Percentiles rank a stretch among this genome's conserved stretches.
Evolutionary conservation across 163 green algal genomes (phyloP).

Genomic region (Chlorella variabilis): DNA sequence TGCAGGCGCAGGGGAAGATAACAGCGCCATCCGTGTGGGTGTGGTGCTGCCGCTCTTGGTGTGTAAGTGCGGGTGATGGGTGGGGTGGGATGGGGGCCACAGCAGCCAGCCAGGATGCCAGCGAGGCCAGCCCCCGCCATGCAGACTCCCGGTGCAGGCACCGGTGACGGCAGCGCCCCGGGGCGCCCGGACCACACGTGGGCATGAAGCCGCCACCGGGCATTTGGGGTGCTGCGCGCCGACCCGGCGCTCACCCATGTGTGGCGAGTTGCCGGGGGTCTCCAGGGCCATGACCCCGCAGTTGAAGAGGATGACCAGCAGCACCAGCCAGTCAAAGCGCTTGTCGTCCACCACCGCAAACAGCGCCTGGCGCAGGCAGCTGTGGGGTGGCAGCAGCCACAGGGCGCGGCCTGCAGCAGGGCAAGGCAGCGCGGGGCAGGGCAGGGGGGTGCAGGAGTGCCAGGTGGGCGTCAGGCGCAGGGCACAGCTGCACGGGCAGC

Average conservation of each 20-base stretch:
- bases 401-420: not conserved
- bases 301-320: conserved; percentile 10
- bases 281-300: not conserved
- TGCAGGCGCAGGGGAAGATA: not conserved
- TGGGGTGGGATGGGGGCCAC: too few relatives aligned
- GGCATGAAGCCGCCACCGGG: too few relatives aligned
- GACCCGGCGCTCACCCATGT: not conserved
- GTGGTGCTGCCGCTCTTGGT: not conserved
- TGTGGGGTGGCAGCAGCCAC: not conserved
- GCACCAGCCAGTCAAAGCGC: not conserved
- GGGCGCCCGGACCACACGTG: too few relatives aligned
- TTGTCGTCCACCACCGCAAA: not conserved
- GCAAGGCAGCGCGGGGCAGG: too few relatives aligned
- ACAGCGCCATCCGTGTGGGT: not conserved
- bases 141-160: too few relatives aligned
- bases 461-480: not conserved
- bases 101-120: too few relatives aligned
- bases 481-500: too few relatives aligned
- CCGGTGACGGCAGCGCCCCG: too few relatives aligned
- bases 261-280: not conserved
- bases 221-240: too few relatives aligned
- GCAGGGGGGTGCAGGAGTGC: not conserved
- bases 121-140: too few relatives aligned
- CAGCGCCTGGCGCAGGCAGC: not conserved
- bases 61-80: too few relatives aligned